phyloP scores from a whole-genome alignment of 2,329 filamentous ascomycete species.

The Lojkania enalia region DNA sequence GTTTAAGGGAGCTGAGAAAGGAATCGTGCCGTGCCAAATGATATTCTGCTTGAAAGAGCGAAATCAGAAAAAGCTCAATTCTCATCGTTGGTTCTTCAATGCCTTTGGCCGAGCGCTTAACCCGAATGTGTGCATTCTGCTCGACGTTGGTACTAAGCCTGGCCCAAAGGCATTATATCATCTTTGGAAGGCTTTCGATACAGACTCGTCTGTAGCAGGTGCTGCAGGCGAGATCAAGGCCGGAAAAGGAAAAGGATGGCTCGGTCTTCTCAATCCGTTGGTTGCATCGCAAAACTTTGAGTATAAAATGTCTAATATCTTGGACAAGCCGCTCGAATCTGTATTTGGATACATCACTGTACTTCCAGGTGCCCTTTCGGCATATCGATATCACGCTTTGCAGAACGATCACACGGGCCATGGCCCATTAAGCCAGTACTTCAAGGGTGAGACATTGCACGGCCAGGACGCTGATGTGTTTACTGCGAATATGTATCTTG shows the following conservation, averaged over 20 bases:
- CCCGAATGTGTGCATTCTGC: conserved; percentile 93
- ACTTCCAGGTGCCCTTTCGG: conserved; percentile 88
- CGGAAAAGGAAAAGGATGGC: conserved; percentile 84
- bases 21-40: conserved; percentile 96
- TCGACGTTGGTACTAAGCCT: conserved; percentile 94
- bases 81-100: conserved; percentile 99
- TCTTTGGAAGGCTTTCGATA: conserved; percentile 98
- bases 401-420: conserved; percentile 97
- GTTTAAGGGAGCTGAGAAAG: conserved; percentile 99
- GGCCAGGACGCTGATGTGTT: conserved; percentile 96
- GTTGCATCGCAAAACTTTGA: conserved; percentile 99
- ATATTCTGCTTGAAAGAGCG: conserved; percentile 98
- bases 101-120: conserved; percentile 91
- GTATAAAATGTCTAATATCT: conserved; percentile 99
- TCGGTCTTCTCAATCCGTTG: conserved; percentile 86
- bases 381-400: conserved; percentile 92
- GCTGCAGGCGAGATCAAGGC: conserved; percentile 98
- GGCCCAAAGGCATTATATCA: conserved; percentile 92
- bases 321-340: conserved; percentile 95
- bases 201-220: conserved; percentile 94
- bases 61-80: conserved; percentile 97
- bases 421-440: conserved; percentile 94
- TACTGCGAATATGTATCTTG: conserved; percentile 94
- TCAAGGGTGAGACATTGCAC: conserved; percentile 97
- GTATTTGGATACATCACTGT: conserved; percentile 99